phyloP scores from a whole-genome alignment of 2,329 filamentous ascomycete genomes.

The Metarhizium brunneum region DNA sequence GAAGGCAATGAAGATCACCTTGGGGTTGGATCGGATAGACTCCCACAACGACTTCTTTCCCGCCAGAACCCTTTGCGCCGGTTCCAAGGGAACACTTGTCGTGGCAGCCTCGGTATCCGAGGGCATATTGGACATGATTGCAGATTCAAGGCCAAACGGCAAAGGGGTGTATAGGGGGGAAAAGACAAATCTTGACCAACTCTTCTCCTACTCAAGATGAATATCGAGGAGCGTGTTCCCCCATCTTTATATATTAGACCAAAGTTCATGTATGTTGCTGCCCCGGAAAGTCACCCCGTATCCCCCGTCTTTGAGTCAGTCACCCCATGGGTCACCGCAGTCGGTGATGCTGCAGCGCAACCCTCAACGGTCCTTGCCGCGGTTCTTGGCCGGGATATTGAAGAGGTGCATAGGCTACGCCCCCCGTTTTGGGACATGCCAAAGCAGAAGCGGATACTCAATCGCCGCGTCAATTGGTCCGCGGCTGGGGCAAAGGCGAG shows the following conservation, averaged over 20 bases:
- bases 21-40: conserved; percentile 22
- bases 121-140: conserved; percentile 1
- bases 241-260: not conserved
- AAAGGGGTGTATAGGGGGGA: too few species aligned
- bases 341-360: not conserved
- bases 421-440: too few species aligned
- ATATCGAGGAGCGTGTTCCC: not conserved
- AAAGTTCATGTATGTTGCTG: not conserved
- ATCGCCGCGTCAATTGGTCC: too few species aligned
- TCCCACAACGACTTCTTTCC: conserved; percentile 6
- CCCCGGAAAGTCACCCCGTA: not conserved
- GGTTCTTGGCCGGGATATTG: too few species aligned
- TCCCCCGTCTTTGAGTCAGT: conserved; percentile 5
- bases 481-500: too few species aligned
- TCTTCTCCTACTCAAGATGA: too few species aligned
- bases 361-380: too few species aligned
- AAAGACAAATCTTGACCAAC: too few species aligned
- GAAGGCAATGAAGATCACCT: conserved; percentile 28
- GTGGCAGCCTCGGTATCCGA: conserved; percentile 8
- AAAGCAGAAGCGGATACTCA: too few species aligned
- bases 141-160: not conserved
- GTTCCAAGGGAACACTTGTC: conserved; percentile 8
- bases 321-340: conserved; percentile 4
- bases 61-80: conserved; percentile 7
- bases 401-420: too few species aligned